These are phyloP conservation scores for Quercus dentata DNA, from an alignment of 306 rosid species.

Conservation along the genomic window DNA sequence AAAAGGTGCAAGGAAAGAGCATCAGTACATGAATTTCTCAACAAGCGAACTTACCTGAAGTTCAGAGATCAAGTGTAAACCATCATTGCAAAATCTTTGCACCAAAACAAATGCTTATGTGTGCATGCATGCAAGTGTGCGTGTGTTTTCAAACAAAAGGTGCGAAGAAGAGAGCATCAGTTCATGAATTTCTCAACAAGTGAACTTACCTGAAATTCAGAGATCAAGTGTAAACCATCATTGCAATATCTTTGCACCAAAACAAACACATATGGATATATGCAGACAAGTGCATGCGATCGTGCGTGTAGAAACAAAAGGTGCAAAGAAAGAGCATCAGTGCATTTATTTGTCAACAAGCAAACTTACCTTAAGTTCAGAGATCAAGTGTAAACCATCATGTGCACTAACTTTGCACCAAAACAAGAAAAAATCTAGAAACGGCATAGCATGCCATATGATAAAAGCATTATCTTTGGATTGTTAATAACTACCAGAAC, in stretches of 20 bases:
- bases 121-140: background rate
- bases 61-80: constrained; percentile 68
- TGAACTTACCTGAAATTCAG: constrained; percentile 58
- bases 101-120: background rate
- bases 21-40: constrained; percentile 45
- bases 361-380: constrained; percentile 60
- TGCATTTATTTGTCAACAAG: constrained; percentile 42
- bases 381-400: constrained; percentile 66
- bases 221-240: constrained; percentile 66
- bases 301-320: background rate
- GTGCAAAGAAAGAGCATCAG: constrained; percentile 42
- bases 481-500: too few species aligned
- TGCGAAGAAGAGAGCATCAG: constrained; percentile 42
- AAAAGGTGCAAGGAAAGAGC: constrained; percentile 26
- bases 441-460: too few species aligned
- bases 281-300: background rate
- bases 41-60: constrained; percentile 55
- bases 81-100: constrained; percentile 40
- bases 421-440: background rate
- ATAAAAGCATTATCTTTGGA: too few species aligned
- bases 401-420: constrained; percentile 29
- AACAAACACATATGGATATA: background rate
- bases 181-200: constrained; percentile 40
- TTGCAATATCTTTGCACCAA: constrained; percentile 31
- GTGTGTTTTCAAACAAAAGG: background rate